Base-by-base conservation (phyloP, 2,329 filamentous ascomycete genomes). In the Ramichloridium luteum region DNA sequence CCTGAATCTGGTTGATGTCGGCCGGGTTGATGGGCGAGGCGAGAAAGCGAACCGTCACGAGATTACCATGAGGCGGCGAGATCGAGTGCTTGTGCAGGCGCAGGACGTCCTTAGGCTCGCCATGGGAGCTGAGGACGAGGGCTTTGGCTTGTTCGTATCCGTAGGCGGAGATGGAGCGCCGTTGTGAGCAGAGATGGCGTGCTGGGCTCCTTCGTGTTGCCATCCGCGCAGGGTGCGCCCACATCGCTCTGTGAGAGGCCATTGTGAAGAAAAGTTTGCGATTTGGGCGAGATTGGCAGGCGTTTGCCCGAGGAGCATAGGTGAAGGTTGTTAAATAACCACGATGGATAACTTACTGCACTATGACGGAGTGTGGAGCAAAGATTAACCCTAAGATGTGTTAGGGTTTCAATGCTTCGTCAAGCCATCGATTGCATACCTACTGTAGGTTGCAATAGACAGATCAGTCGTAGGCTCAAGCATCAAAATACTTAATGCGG, bases 1-100 rank as follows among this genome's bases (percentile, higher is more conserved):
- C 90, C 65, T 98, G 90, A 50, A 98, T 82, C 50, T 88, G 88
- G 66, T 98, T 98, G 58, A 98, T 82, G 61, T 98, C 90, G 51
- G 90, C 86, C 14, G 90, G 90, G 63, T 98, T 98, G 58, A 98
- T 83, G 35, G 90, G 84, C 1, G 85, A 76, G 17, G 86, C 82
- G 48, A 98, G 81, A 48, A 90, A 78, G 56, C 84, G 83, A 38
- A 98, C 66, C 33, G 88, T 85, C 45, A 92, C 62, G 41, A 70
- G 63, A 34, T 70, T 62, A 28, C 81, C 78, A 41, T 85, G 71
- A 3, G 73, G 70, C 3, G 82, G 80, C 3, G 78, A 78, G 52
- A 88, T 83, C 45, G 79, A 83, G 61, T 86, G 75, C 1, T 63
- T 70, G 59, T 86, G 80, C 3, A 88, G 61, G 12, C 73, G 76